Evolutionary conservation across 2,329 filamentous ascomycete genomes (phyloP).

Genomic region (Amauroascus verrucosus): DNA sequence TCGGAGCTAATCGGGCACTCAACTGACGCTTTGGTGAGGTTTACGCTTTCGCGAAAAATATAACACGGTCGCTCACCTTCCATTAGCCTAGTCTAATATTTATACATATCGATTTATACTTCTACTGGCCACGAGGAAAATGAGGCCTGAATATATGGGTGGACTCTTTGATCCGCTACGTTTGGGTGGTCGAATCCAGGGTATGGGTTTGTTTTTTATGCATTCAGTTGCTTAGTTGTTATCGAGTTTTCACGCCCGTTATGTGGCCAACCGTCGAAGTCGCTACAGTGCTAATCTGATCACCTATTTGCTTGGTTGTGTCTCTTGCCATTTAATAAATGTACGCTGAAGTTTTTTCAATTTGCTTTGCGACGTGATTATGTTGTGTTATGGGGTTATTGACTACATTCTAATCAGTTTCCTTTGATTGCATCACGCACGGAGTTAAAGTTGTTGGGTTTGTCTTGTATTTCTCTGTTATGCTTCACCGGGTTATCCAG

Average conservation of each 20-base stretch:
- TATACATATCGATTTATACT: neutral
- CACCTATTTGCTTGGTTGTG: neutral
- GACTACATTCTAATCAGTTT: neutral
- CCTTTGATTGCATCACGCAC: neutral
- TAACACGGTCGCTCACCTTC: neutral
- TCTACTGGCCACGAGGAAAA: neutral
- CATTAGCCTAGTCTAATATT: neutral
- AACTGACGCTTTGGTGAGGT: neutral
- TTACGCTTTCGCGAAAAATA: neutral
- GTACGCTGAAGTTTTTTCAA: conserved; percentile 1
- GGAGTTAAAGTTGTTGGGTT: neutral
- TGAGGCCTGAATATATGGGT: conserved; percentile 6
- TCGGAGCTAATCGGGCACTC: conserved; percentile 20
- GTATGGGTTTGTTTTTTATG: neutral
- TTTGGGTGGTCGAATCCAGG: neutral
- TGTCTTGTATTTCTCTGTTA: neutral
- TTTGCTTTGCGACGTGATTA: neutral
- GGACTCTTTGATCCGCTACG: neutral
- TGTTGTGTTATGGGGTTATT: neutral
- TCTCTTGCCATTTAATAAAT: conserved; percentile 3
- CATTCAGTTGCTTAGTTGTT: neutral
- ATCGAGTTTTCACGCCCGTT: neutral
- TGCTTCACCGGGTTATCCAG: too few species aligned
- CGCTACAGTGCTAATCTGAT: neutral
- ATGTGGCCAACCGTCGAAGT: neutral